Conservation (phyloP, 805 yeast genomes). For the Nakazawaea sp. region DNA sequence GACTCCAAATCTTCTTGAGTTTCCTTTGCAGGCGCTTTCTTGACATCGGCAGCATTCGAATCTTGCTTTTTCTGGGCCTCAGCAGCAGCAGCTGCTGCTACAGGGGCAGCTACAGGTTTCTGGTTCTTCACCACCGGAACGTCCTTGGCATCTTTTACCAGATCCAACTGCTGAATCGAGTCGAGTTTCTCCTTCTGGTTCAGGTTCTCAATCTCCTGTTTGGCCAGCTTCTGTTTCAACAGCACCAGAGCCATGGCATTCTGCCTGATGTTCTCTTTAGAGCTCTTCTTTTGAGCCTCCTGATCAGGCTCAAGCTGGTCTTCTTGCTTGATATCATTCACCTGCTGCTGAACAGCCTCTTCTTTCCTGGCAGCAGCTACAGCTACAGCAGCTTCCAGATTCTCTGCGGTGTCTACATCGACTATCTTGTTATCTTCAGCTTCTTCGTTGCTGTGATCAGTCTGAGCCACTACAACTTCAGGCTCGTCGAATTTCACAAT, state of each 20-base stretch:
- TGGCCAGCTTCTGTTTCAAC: constrained; percentile 10
- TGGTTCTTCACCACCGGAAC: constrained; percentile 12
- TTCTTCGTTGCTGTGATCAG: background rate
- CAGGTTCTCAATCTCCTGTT: constrained; percentile 12
- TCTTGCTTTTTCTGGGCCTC: constrained; percentile 10
- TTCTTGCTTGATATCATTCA: constrained; percentile 7
- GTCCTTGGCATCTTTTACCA: constrained; percentile 5
- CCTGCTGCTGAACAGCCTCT: background rate
- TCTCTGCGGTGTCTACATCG: background rate
- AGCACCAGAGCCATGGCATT: constrained; percentile 9
- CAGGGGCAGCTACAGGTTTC: constrained; percentile 9
- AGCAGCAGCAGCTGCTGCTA: background rate
- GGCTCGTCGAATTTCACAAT: constrained; percentile 20
- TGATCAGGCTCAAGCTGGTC: constrained; percentile 15
- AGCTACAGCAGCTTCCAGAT: background rate
- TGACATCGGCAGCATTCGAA: constrained; percentile 8
- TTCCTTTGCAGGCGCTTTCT: background rate
- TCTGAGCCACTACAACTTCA: too few species aligned
- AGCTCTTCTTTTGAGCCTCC: constrained; percentile 10
- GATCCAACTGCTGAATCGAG: constrained; percentile 1
- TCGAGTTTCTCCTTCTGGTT: constrained; percentile 14
- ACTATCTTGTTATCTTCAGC: background rate
- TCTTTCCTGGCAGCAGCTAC: background rate
- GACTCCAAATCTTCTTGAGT: background rate
- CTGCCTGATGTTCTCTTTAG: constrained; percentile 9